Percentiles rank a stretch among this genome's conserved stretches.
phyloP scores from a whole-genome alignment of 202 grass and related monocot species.

The Cymbopogon flexuosus region DNA sequence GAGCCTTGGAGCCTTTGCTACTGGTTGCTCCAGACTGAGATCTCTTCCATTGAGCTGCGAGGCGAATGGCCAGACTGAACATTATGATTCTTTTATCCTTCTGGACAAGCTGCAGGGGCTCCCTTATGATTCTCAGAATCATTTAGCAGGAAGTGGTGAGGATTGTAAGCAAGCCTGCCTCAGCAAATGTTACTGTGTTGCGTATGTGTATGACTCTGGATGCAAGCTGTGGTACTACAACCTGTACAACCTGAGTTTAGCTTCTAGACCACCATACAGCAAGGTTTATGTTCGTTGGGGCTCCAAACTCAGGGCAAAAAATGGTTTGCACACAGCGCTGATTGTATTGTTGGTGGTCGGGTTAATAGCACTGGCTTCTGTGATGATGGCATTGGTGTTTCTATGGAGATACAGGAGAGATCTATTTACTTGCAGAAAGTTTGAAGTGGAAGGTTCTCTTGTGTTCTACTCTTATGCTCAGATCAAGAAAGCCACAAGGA shows the following conservation, averaged over 20 bases:
- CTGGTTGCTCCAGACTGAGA: conserved; percentile 43
- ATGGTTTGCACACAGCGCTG: neutral
- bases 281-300: conserved; percentile 35
- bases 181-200: conserved; percentile 54
- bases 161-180: conserved; percentile 43
- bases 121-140: conserved; percentile 28
- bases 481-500: conserved; percentile 43
- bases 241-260: conserved; percentile 38
- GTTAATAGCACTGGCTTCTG: neutral
- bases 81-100: conserved; percentile 27
- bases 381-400: neutral
- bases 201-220: conserved; percentile 31
- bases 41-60: conserved; percentile 44
- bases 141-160: neutral
- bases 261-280: conserved; percentile 28
- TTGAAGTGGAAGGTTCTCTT: conserved; percentile 37
- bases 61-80: conserved; percentile 22
- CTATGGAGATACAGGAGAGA: conserved; percentile 36
- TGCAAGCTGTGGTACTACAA: conserved; percentile 57
- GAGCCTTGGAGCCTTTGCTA: conserved; percentile 24
- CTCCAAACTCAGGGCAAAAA: conserved; percentile 30
- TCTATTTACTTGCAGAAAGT: neutral
- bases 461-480: conserved; percentile 48
- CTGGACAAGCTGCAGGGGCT: conserved; percentile 29
- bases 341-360: conserved; percentile 19